Percentiles rank a stretch among this genome's conserved stretches.
Conservation (phyloP, 805 yeast species). For the Candida loeiensis region DNA sequence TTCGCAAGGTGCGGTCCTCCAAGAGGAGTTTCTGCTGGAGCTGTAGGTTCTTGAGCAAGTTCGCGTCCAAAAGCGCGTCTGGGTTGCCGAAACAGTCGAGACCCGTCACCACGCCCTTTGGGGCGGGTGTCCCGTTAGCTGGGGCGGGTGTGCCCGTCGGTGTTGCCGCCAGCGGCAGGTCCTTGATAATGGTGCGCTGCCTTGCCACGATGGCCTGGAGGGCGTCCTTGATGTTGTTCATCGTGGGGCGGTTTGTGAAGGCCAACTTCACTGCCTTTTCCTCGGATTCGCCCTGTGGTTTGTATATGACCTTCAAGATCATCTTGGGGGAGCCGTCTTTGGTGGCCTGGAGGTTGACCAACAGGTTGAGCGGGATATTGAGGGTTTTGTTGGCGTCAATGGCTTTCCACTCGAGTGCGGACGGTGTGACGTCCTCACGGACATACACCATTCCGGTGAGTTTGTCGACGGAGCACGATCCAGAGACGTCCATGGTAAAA, state of each 20-base stretch:
- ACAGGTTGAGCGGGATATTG: slow-evolving; percentile 32
- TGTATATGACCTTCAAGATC: slow-evolving; percentile 57
- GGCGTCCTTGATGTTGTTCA: slow-evolving; percentile 69
- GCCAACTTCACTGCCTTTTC: slow-evolving; percentile 43
- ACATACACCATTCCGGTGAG: slow-evolving; percentile 39
- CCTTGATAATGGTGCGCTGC: slow-evolving; percentile 51
- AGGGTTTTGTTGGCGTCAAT: slow-evolving; percentile 35
- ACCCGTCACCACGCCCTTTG: slow-evolving; percentile 12
- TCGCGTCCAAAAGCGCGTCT: slow-evolving; percentile 35
- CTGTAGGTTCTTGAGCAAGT: slow-evolving; percentile 63
- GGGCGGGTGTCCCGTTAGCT: slow-evolving; percentile 10
- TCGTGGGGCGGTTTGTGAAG: slow-evolving; percentile 67
- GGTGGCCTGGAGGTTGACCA: slow-evolving; percentile 60
- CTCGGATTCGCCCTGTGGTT: slow-evolving; percentile 29
- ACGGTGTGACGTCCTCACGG: slow-evolving; percentile 41
- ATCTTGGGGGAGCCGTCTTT: slow-evolving; percentile 63
- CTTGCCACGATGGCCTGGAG: slow-evolving; percentile 68
- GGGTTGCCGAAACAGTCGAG: slow-evolving; percentile 17
- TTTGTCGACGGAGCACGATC: slow-evolving; percentile 42
- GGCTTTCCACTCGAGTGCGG: slow-evolving; percentile 41
- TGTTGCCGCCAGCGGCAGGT: slow-evolving; percentile 35
- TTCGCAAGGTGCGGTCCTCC: slow-evolving; percentile 65
- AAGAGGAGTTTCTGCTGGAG: slow-evolving; percentile 75
- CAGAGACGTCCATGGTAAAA: slow-evolving; percentile 24
- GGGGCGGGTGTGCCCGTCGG: slow-evolving; percentile 10